Base-by-base conservation (phyloP, 2,329 filamentous ascomycete species). In the Aspergillus phoenicis region DNA sequence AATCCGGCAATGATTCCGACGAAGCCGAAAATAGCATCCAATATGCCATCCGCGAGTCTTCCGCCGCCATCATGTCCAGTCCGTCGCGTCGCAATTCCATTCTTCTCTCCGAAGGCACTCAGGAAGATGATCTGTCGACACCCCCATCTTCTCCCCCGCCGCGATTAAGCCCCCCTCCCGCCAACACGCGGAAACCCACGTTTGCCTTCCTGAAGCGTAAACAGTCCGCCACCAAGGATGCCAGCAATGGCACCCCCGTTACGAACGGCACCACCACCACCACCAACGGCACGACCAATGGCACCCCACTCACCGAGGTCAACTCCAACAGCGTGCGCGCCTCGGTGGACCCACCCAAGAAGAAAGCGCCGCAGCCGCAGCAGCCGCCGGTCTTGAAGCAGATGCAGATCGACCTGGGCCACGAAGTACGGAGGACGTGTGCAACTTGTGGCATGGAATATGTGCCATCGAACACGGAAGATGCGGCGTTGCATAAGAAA, bases 381-480 rank as follows among this genome's bases (percentile, higher is more conserved):
- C 74, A 73, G 49, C 75, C 66, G 58, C 70, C 70, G 5, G 70
- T 70, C 7, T 68, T 87, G 61, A 82, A 82, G 53, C 86, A 89
- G 69, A 86, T 86, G 79, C 84, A 86, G 66, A 81, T 89, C 62
- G 85, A 86, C 66, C 77, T 88, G 11, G 86, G 85, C 2, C 77
- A 80, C 41, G 81, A 84, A 45, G 75, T 83, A 41, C 81, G 84
- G 51, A 84, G 83, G 65, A 84, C 82, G 10, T 90, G 87, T 73
- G 77, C 78, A 39, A 78, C 77, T 2, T 90, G 87, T 67, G 84
- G 85, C 1, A 90, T 90, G 87, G 85, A 87, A 57, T 90, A 89
- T 66, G 81, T 86, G 36, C 84, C 86, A 4, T 88, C 86, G 0
- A 84, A 84, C 53, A 74, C 78, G 6, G 86, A 88, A 67, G 87